Evolutionary conservation across 768 basidiomycete species (phyloP).

Genomic region (Lanmaoa pseudosensibilis): DNA sequence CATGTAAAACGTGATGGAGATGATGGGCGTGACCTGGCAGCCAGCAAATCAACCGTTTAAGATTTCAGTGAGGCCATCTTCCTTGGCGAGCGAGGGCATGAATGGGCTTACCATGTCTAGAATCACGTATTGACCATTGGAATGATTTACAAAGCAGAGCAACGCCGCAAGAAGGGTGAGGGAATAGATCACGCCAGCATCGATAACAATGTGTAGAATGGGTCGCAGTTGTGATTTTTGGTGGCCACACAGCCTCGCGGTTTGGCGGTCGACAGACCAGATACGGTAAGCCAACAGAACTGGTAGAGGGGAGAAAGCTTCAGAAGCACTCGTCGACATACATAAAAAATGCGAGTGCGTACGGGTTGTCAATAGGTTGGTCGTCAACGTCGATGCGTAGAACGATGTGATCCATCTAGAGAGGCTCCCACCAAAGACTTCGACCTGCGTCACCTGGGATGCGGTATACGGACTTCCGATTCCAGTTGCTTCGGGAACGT

Average conservation of each 20-base stretch:
- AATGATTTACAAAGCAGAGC: slow-evolving; percentile 27
- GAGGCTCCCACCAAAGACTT: slow-evolving; percentile 29
- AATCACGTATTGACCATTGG: slow-evolving; percentile 36
- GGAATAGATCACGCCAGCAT: slow-evolving; percentile 40
- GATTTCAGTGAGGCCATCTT: neutral
- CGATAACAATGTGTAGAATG: slow-evolving; percentile 34
- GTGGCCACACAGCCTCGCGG: slow-evolving; percentile 14
- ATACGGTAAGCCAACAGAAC: slow-evolving; percentile 33
- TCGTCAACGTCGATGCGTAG: slow-evolving; percentile 32
- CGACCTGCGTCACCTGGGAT: slow-evolving; percentile 1
- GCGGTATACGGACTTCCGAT: slow-evolving; percentile 18
- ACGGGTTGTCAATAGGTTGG: slow-evolving; percentile 37
- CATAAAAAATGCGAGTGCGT: neutral
- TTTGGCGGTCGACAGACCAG: slow-evolving; percentile 27
- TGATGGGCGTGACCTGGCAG: slow-evolving; percentile 39
- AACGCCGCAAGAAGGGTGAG: slow-evolving; percentile 35
- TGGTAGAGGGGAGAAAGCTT: neutral
- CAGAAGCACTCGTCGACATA: neutral
- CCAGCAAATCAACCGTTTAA: neutral
- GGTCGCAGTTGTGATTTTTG: slow-evolving; percentile 11
- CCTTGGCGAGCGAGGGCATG: neutral
- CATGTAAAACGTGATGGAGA: slow-evolving; percentile 45
- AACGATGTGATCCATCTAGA: slow-evolving; percentile 37
- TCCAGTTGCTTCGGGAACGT: slow-evolving; percentile 16
- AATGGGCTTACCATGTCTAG: slow-evolving; percentile 35